Evolutionary conservation across 257 asterid species (phyloP).

Genomic region (Fraxinus excelsior): DNA sequence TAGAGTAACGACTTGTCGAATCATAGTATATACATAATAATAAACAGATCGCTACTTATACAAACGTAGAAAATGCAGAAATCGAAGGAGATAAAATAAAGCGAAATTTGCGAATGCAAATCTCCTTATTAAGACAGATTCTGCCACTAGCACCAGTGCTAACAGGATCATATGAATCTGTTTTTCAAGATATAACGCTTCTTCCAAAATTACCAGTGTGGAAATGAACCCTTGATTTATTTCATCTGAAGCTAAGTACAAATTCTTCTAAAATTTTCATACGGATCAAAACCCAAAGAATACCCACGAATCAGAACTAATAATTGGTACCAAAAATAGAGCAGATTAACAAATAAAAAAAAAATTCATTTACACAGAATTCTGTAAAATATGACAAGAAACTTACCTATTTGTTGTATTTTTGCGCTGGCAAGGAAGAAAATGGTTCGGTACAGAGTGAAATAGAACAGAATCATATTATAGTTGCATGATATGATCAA

Average conservation of each 20-base stretch:
- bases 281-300: constrained; percentile 1
- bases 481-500: too few relatives aligned
- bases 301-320: constrained; percentile 14
- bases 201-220: not conserved
- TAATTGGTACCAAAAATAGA: not conserved
- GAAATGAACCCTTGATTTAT: not conserved
- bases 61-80: too few relatives aligned
- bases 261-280: not conserved
- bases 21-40: too few relatives aligned
- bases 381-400: not conserved
- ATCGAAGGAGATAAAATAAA: too few relatives aligned
- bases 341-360: not conserved
- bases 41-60: too few relatives aligned
- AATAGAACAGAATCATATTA: not conserved
- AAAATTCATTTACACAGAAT: not conserved
- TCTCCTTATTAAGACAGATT: too few relatives aligned
- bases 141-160: too few relatives aligned
- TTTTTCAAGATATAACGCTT: too few relatives aligned
- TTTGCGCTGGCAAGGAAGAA: not conserved
- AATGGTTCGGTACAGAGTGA: not conserved
- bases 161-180: too few relatives aligned
- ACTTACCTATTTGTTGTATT: not conserved
- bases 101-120: too few relatives aligned
- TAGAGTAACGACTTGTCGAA: too few relatives aligned
- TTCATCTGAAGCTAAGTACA: not conserved